Percentiles rank a stretch among this genome's conserved stretches.
These are phyloP conservation scores for Chrysoporthe cubensis DNA, from an alignment of 2,329 filamentous ascomycete species.

Conservation along the genomic window DNA sequence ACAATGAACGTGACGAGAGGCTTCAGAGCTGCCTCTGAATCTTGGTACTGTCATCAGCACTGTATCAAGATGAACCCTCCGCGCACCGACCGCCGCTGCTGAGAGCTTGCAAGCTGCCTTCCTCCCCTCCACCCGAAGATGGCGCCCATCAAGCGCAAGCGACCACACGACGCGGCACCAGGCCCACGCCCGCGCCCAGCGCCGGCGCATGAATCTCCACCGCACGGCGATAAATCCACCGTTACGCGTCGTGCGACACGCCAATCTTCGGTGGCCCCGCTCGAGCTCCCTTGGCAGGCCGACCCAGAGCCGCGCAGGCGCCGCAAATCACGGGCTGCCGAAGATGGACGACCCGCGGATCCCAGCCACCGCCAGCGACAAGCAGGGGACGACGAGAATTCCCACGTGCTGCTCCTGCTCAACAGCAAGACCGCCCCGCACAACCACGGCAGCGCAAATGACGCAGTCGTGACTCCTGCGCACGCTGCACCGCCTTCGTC, in stretches of 20 bases:
- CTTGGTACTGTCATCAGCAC: not conserved
- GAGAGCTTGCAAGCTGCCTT: not conserved
- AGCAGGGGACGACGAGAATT: not conserved
- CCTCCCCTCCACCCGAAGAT: conserved; percentile 26
- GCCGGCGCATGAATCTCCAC: conserved; percentile 5
- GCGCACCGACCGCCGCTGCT: not conserved
- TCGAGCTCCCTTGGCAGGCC: conserved; percentile 40
- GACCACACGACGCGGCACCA: conserved; percentile 30
- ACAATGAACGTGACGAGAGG: not conserved
- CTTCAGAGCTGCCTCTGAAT: not conserved
- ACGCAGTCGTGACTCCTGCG: conserved; percentile 1
- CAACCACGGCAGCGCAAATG: not conserved
- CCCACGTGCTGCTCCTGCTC: not conserved
- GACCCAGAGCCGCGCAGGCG: conserved; percentile 37
- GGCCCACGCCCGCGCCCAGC: not conserved
- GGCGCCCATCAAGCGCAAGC: conserved; percentile 40
- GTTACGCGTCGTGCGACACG: conserved; percentile 41
- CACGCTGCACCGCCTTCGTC: not conserved
- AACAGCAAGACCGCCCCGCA: not conserved
- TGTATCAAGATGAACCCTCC: not conserved
- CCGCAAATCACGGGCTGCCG: conserved; percentile 29
- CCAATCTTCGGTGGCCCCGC: conserved; percentile 36
- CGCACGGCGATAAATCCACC: conserved; percentile 33
- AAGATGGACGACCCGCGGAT: conserved; percentile 15
- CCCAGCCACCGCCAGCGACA: not conserved